Evolutionary conservation across 2,329 filamentous ascomycete species (phyloP), one percentile per base, ranked within the genome.

Genomic region (Ustulina deusta): DNA sequence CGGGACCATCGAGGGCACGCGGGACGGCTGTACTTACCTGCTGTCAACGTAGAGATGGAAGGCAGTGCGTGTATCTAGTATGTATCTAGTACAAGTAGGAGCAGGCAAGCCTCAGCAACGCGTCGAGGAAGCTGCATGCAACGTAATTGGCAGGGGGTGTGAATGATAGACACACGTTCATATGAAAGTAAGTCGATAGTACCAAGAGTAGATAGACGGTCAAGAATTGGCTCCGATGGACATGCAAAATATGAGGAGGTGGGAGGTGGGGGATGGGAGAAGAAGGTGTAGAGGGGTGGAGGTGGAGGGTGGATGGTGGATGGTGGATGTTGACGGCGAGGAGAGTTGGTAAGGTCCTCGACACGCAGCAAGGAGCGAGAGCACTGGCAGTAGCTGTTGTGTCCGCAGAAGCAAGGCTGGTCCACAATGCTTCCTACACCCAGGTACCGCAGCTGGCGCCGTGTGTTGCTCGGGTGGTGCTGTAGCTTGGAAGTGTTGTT

Each of bases 101-200:
- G 48, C 64, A 60, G 32, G 48, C 58, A 60, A 44, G 56, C 57
- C 52, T 58, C 38, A 9, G 29, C 17, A 27, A 54, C 51, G 36
- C 42, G 32, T 36, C 11, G 57, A 60, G 68, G 68, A 70, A 68
- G 68, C 59, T 20, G 65, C 61, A 42, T 36, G 58, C 17, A 38
- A 29, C 13, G 54, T 48, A 42, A 32, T 20, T 25, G 61, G 42
- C 20, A 52, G 51, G 6, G 13, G 40, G 51, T 48, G 51, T 46
- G n/a, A 29, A 58, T 46, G 49, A 59, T 63, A 46, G 42, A 46
- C 27, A 25, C 25, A 42, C 54, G 49, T 55, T 20, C 29, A 57
- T 27, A 62, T 61, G 25, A 48, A 36, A 60, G 40, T 46, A 63
- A 42, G 34, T 27, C 20, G 4, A 5, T 20, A 55, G 10, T 40